Percentiles rank a stretch among this genome's conserved stretches.
phyloP scores from a whole-genome alignment of 2,329 filamentous ascomycete species.

The Triangularia verruculosa region DNA sequence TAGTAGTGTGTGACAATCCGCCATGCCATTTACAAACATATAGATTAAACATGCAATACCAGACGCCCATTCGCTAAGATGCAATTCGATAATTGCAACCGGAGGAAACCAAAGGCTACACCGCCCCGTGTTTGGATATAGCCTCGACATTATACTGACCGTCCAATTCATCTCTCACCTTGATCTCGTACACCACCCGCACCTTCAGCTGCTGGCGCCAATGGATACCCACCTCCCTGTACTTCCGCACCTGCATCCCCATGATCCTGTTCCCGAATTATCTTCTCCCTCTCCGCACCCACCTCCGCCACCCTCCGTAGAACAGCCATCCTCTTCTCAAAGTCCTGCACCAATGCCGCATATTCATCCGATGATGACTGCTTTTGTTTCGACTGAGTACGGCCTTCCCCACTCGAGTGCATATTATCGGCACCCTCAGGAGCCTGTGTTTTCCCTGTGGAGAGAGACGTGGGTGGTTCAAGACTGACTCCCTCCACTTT shows the following conservation, averaged over 20 bases:
- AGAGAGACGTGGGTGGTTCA: constrained; percentile 17
- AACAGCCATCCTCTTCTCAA: constrained; percentile 55
- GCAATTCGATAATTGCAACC: not conserved
- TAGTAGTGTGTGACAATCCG: not conserved
- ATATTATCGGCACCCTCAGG: constrained; percentile 26
- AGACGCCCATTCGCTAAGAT: not conserved
- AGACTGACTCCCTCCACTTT: constrained; percentile 54
- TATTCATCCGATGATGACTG: constrained; percentile 44
- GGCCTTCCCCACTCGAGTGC: constrained; percentile 32
- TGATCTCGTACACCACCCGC: not conserved
- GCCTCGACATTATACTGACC: no score
- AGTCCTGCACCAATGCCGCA: constrained; percentile 51
- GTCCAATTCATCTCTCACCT: not conserved
- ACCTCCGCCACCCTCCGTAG: constrained; percentile 53
- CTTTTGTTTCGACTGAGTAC: constrained; percentile 14
- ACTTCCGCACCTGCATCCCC: not conserved
- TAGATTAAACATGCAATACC: not conserved
- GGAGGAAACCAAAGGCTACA: not conserved
- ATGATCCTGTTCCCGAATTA: not conserved
- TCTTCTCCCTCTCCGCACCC: constrained; percentile 43
- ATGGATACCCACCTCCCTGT: not conserved
- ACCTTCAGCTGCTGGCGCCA: not conserved
- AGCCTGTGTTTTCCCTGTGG: constrained; percentile 18
- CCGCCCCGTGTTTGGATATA: not conserved
- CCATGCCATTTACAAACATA: not conserved